These are phyloP conservation scores for Plicaturopsis crispa DNA, from an alignment of 768 basidiomycete species.

Conservation along the genomic window DNA sequence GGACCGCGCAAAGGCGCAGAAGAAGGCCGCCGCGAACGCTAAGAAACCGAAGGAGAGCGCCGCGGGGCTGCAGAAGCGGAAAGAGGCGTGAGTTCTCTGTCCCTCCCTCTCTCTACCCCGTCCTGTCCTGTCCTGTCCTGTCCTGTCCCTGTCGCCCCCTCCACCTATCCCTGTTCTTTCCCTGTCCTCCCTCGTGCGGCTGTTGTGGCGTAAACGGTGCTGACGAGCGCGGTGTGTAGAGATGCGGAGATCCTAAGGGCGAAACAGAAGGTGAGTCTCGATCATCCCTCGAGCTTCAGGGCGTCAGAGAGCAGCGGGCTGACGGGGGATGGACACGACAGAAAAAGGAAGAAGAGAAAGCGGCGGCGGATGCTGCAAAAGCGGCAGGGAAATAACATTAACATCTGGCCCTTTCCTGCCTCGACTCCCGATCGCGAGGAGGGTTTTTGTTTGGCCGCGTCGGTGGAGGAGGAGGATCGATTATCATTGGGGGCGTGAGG, in stretches of 20 bases:
- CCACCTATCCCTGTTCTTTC: slow-evolving; percentile 18
- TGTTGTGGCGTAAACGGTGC: neutral
- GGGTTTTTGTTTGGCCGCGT: no score
- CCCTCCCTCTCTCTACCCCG: slow-evolving; percentile 3
- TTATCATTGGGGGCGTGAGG: no score
- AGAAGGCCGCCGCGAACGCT: slow-evolving; percentile 46
- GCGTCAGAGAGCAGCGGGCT: no score
- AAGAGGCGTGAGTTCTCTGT: slow-evolving; percentile 60
- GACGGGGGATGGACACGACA: no score
- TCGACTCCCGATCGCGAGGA: no score
- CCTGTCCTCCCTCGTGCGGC: slow-evolving; percentile 7
- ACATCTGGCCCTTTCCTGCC: slow-evolving; percentile 18
- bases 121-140: slow-evolving; percentile 10
- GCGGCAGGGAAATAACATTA: slow-evolving; percentile 28
- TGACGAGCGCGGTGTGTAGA: slow-evolving; percentile 25
- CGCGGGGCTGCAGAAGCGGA: slow-evolving; percentile 53
- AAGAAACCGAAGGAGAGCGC: slow-evolving; percentile 74
- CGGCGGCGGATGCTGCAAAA: slow-evolving; percentile 19
- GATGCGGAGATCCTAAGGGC: slow-evolving; percentile 70
- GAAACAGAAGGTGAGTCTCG: slow-evolving; percentile 63
- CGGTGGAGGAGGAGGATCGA: no score
- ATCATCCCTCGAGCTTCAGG: slow-evolving; percentile 2
- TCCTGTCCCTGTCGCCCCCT: slow-evolving; percentile 6
- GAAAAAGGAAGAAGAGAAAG: slow-evolving; percentile 51
- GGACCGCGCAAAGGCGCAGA: slow-evolving; percentile 68